phyloP scores from a whole-genome alignment of 805 yeast species.

The Lipomyces starkeyi region DNA sequence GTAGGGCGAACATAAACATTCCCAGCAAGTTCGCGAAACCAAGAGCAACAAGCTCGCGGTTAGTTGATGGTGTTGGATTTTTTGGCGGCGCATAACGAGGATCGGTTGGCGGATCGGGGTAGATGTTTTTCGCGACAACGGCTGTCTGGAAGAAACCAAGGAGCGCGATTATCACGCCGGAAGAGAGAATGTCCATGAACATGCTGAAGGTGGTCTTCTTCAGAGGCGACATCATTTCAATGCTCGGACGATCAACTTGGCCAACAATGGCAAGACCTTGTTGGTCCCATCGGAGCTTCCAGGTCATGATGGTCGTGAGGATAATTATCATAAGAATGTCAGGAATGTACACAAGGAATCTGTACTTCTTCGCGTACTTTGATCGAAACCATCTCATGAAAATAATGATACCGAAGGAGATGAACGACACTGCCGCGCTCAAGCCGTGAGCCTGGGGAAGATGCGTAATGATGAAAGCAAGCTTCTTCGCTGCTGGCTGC shows the following conservation, averaged over 20 bases:
- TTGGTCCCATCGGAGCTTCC: constrained; percentile 45
- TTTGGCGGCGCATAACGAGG: constrained; percentile 35
- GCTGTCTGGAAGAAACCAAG: constrained; percentile 93
- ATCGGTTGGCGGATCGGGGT: constrained; percentile 63
- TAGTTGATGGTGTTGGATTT: constrained; percentile 67
- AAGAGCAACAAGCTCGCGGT: constrained; percentile 88
- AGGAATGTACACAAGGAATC: constrained; percentile 69
- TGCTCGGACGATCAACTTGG: constrained; percentile 57
- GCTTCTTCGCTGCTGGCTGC: constrained; percentile 75
- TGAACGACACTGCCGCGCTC: constrained; percentile 66
- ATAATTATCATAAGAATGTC: constrained; percentile 82
- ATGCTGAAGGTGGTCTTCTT: constrained; percentile 53
- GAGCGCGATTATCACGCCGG: constrained; percentile 79
- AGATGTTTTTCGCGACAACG: constrained; percentile 87
- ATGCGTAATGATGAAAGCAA: constrained; percentile 61
- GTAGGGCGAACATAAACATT: constrained; percentile 66
- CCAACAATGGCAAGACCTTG: constrained; percentile 75
- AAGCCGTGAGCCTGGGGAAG: constrained; percentile 56
- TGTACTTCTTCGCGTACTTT: constrained; percentile 45
- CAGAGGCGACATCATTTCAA: constrained; percentile 66
- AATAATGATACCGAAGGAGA: constrained; percentile 56
- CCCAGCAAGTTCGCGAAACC: constrained; percentile 75
- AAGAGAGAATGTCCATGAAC: constrained; percentile 62
- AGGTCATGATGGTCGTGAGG: constrained; percentile 60
- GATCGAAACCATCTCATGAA: constrained; percentile 48